Evolutionary conservation across 2,329 filamentous ascomycete genomes (phyloP), one percentile per base, ranked within the genome.

Genomic region (Phaeophleospora eucalypticola): DNA sequence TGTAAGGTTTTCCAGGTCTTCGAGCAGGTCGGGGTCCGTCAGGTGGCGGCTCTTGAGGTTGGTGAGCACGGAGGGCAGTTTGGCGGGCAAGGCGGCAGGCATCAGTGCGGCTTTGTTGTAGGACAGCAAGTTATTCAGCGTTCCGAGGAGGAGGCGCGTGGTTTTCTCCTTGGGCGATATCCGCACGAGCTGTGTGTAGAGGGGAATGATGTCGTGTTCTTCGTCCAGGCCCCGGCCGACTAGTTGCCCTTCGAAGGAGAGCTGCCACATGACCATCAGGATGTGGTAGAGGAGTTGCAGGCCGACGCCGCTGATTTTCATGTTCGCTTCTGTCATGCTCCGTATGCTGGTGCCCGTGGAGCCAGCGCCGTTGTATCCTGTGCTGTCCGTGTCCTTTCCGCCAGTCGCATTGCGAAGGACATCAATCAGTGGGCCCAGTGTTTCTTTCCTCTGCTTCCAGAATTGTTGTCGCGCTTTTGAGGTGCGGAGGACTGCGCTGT

Each of bases 101-200:
- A 97, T 83, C 37, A 85, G 73, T 17, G 73, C 77, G 27, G 67
- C 84, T 70, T 66, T 86, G 78, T 78, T 86, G 73, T 71, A 80
- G 68, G 75, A 88, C 32, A 96, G 81, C 36, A 98, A 82, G 70
- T 95, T 97, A 66, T 86, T 80, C 34, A 98, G 79, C 6, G 91
- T 96, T 8, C 89, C 89, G 36, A 97, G 78, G 37, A 96, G 81
- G 44, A 98, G 79, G 21, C 93, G 84, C 0, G 91, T 97, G 1
- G 91, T 97, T 77, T 98, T 98, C 68, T 97, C 93, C 69, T 98
- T 98, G 36, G 91, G 90, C 2, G 93, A 97, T 35, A 95, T 76
- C 45, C 89, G 86, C 45, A 98, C 77, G 32, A 98, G 83, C 57
- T 94, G 87, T n/a, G 87, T 89, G 68, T 95, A 96, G 36, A 97